Base-by-base conservation (phyloP, 1,284 basidiomycete species). In the Laetiporus sulphureus region DNA sequence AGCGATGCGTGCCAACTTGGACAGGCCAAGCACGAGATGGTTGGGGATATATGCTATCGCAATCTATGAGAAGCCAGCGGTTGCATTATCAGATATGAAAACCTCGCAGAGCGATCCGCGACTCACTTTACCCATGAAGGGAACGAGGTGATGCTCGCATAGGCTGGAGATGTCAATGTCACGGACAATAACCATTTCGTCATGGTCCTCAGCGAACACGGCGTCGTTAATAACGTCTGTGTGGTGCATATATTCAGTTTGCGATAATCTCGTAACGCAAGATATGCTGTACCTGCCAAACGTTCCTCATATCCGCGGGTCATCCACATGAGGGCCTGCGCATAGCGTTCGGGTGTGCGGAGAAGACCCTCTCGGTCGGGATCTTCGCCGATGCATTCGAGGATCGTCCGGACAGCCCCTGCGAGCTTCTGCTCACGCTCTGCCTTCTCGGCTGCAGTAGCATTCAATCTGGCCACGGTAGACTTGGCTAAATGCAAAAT, bases 271-370 rank as follows among this genome's bases (percentile, higher is more conserved):
- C n/a, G n/a, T 27, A 24, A 33, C 23, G 31, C n/a, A 36, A 40
- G 40, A 43, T 30, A 38, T 32, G 51, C 47, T 41, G 53, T 47
- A 91, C 91, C 90, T 65, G 82, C 79, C 49, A 99, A 66, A 50
- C 90, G 78, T 63, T 98, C 94, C 61, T 98, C 96, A 66, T 99
- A 99, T 3, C 96, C 96, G 58, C 88, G 85, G 25, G 96, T 99
- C 94, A 99, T 97, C 93, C 93, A 99, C 71, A 99, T 80, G 41
- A 99, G 71, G 21, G 96, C 94, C 64, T 99, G 90, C 22, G 94
- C 95, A 65, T 98, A 99, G 32, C 96, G 77, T 56, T 95, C 91
- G 12, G 96, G 96, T 1, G 96, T 99, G 51, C 84, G 79, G 36
- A 83, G 68, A 22, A 99, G 72, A 7, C 96, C 96, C 57, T 95